Percentiles rank a stretch among this genome's conserved stretches.
phyloP scores from a whole-genome alignment of 306 rosid species.

The Erythrophleum fordii region DNA sequence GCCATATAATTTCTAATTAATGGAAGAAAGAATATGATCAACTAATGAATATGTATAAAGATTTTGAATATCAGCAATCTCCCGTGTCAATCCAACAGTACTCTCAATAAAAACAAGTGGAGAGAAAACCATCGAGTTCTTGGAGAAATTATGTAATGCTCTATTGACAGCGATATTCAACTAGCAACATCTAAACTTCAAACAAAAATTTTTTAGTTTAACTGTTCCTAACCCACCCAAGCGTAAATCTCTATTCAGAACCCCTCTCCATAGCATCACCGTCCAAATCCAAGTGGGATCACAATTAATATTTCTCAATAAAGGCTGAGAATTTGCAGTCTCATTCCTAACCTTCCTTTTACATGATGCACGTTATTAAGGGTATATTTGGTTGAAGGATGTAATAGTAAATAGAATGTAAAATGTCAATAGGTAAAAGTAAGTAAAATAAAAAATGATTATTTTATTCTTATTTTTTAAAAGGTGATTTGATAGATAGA shows the following conservation, averaged over 20 bases:
- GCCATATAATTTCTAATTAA: background rate
- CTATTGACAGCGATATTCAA: background rate
- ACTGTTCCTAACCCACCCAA: background rate
- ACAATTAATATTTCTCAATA: background rate
- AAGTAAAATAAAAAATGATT: no score
- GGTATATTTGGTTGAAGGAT: no score
- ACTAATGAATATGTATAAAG: background rate
- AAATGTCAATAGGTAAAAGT: no score
- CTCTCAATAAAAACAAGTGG: background rate
- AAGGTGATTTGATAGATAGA: no score
- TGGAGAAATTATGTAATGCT: background rate
- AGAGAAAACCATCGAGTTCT: background rate
- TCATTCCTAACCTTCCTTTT: constrained; percentile 24
- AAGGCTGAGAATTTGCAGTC: constrained; percentile 14
- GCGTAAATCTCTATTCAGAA: background rate
- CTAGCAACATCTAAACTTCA: constrained; percentile 8
- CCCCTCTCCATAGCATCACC: background rate
- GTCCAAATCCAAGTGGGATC: constrained; percentile 11
- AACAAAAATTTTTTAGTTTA: background rate
- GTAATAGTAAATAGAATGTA: no score
- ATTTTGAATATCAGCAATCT: background rate
- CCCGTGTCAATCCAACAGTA: constrained; percentile 7
- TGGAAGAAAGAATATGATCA: constrained; percentile 12
- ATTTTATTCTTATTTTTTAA: no score
- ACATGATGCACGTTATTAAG: constrained; percentile 1